A percentile compares a stretch with the other conserved stretches of the same genome.
Evolutionary conservation across 2,329 filamentous ascomycete species (phyloP).

Genomic region (Thermochaetoides dissita): DNA sequence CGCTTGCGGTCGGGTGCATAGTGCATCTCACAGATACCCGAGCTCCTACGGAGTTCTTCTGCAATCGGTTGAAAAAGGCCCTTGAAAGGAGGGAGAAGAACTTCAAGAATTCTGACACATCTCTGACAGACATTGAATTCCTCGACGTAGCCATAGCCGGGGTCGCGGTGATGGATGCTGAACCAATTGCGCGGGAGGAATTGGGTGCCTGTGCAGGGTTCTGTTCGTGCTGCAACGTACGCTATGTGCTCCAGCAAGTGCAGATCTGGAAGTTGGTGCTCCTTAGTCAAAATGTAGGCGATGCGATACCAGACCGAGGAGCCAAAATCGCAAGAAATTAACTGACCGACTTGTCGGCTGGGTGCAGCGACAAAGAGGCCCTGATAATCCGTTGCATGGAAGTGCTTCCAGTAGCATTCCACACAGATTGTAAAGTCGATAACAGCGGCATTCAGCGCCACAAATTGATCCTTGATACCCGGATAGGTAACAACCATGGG

Average conservation of each 20-base stretch:
- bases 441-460: conserved; percentile 56
- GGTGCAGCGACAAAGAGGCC: conserved; percentile 50
- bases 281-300: conserved; percentile 67
- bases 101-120: conserved; percentile 59
- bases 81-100: conserved; percentile 57
- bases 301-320: conserved; percentile 66
- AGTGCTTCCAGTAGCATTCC: conserved; percentile 59
- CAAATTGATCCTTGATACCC: conserved; percentile 61
- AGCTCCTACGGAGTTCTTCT: conserved; percentile 27
- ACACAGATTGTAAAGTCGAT: conserved; percentile 66
- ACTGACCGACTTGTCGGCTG: conserved; percentile 39
- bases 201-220: conserved; percentile 43
- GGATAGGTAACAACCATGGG: conserved; percentile 18
- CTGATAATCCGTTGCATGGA: conserved; percentile 53
- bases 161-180: too few relatives aligned
- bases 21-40: conserved; percentile 55
- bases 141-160: conserved; percentile 46
- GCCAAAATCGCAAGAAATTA: conserved; percentile 66
- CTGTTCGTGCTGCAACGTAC: conserved; percentile 41
- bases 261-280: conserved; percentile 52
- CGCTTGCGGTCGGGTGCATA: conserved; percentile 36
- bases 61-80: conserved; percentile 48
- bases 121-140: conserved; percentile 64
- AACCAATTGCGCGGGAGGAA: conserved; percentile 50
- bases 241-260: conserved; percentile 57